Conservation (phyloP, 805 yeast species). For the Spathaspora girioi region DNA sequence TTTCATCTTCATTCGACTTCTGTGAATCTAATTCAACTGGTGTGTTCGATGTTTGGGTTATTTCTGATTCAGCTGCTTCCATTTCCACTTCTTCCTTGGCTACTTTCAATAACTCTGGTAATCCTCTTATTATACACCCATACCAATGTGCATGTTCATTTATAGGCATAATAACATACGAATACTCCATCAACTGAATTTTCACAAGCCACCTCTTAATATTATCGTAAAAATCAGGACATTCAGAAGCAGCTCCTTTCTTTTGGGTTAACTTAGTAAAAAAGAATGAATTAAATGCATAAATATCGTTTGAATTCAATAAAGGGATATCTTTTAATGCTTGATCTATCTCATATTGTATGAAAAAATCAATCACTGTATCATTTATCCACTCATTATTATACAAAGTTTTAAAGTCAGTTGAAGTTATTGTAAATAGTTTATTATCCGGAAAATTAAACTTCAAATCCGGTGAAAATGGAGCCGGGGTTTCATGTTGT, state of each 20-base stretch:
- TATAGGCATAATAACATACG: conserved; percentile 72
- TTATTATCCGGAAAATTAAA: conserved; percentile 53
- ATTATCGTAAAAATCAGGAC: conserved; percentile 48
- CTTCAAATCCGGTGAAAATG: conserved; percentile 45
- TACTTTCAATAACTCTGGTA: conserved; percentile 29
- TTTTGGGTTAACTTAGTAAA: conserved; percentile 56
- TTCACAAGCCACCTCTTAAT: conserved; percentile 78
- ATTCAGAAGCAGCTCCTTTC: conserved; percentile 9
- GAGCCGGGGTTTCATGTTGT: conserved; percentile 26
- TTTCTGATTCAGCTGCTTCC: too few species aligned
- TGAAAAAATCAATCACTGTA: conserved; percentile 78
- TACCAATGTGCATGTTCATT: conserved; percentile 87
- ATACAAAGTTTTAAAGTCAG: conserved; percentile 76
- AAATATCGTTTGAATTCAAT: conserved; percentile 27
- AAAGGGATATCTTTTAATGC: conserved; percentile 10
- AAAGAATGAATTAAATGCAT: conserved; percentile 80
- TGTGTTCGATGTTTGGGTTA: neutral
- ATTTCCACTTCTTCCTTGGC: conserved; percentile 3
- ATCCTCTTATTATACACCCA: conserved; percentile 64
- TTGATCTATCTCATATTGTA: conserved; percentile 51
- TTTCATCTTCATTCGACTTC: neutral
- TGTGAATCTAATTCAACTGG: neutral
- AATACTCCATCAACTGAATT: conserved; percentile 52
- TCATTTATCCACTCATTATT: conserved; percentile 90
- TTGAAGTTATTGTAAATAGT: conserved; percentile 52